These are phyloP conservation scores for Naganishia kalamii DNA, from an alignment of 768 basidiomycete species.

Conservation along the genomic window DNA sequence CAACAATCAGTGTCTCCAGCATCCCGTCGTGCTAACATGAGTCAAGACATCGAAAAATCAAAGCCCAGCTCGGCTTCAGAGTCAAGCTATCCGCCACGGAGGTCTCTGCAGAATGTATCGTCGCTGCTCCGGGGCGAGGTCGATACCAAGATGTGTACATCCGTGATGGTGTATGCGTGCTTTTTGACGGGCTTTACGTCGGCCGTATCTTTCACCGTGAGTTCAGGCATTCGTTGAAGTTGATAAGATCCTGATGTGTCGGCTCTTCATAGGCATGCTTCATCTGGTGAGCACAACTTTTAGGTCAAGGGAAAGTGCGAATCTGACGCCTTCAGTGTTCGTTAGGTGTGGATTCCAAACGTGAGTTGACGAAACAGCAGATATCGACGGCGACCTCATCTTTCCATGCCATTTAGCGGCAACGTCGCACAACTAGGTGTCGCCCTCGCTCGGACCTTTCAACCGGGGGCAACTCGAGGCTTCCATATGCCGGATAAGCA, in stretches of 20 bases:
- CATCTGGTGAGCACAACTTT: constrained; percentile 30
- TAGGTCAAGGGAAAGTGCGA: no score
- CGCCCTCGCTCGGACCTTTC: constrained; percentile 73
- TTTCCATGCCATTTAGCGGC: constrained; percentile 27
- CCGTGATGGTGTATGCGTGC: constrained; percentile 34
- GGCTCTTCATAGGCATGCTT: constrained; percentile 33
- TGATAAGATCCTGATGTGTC: constrained; percentile 13
- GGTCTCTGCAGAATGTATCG: background rate
- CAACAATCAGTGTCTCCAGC: no score
- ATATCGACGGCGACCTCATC: background rate
- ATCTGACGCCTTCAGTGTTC: background rate
- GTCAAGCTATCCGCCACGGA: constrained; percentile 1
- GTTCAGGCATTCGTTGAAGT: constrained; percentile 17
- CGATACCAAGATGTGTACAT: constrained; percentile 16
- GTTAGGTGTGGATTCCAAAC: constrained; percentile 43
- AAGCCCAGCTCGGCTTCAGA: background rate
- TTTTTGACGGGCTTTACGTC: constrained; percentile 37
- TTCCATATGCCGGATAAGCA: constrained; percentile 80
- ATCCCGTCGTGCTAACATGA: no score
- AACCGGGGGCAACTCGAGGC: constrained; percentile 48
- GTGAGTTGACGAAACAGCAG: background rate
- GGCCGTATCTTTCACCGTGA: constrained; percentile 24
- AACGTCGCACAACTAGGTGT: constrained; percentile 60
- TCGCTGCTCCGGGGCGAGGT: constrained; percentile 2
- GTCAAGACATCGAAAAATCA: background rate